phyloP scores from a whole-genome alignment of 2,329 filamentous ascomycete genomes.

The Dryadomyces quercus-mongolicae region DNA sequence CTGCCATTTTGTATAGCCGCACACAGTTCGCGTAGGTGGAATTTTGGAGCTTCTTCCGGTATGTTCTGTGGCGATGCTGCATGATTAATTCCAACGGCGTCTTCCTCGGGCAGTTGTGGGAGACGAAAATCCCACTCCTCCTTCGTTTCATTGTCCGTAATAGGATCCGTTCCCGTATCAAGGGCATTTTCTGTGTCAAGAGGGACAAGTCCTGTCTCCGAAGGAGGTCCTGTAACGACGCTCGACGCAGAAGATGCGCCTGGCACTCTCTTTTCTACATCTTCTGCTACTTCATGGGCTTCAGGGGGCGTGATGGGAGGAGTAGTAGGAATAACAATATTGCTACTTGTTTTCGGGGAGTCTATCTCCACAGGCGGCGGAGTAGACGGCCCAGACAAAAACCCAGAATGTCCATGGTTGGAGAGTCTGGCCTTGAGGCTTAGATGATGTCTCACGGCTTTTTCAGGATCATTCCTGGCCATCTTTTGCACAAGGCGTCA shows the following conservation, averaged over 20 bases:
- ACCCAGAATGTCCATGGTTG: not conserved
- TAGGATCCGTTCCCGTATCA: too few species aligned
- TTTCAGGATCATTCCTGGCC: not conserved
- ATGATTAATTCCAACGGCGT: not conserved
- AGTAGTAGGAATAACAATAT: not conserved
- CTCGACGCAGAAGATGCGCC: not conserved
- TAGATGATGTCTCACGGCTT: slow-evolving; percentile 1
- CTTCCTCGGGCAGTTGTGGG: slow-evolving; percentile 1
- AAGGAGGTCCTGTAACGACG: not conserved
- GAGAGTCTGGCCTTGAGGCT: not conserved
- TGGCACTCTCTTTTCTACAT: too few species aligned
- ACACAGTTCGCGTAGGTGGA: not conserved
- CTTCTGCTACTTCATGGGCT: too few species aligned
- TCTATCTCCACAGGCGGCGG: not conserved
- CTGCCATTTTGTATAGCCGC: slow-evolving; percentile 1
- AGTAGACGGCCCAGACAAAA: not conserved
- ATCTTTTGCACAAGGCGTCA: not conserved
- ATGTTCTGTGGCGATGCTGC: not conserved
- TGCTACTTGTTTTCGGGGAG: not conserved
- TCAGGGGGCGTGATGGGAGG: too few species aligned
- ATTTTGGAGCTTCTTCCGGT: not conserved
- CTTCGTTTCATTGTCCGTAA: not conserved
- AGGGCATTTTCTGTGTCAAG: not conserved
- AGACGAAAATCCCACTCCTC: slow-evolving; percentile 3
- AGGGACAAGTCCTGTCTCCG: not conserved